Percentiles rank a stretch among this genome's conserved stretches.
Conservation (phyloP, 192 early-diverging fungal species). For the Phycomyces nitens region DNA sequence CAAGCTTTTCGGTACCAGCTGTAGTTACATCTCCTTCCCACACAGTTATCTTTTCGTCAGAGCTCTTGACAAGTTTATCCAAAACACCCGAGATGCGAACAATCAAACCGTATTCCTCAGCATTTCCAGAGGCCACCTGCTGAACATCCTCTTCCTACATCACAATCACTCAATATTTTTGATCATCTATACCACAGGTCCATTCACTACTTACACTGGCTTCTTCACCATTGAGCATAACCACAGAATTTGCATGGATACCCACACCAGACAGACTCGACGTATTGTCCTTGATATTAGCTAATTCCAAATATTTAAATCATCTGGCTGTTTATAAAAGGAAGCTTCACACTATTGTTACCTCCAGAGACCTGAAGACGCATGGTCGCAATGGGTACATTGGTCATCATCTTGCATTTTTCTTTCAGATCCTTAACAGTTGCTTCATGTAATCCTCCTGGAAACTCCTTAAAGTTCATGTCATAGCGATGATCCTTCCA, state of each 20-base stretch:
- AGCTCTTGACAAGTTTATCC: slow-evolving; percentile 20
- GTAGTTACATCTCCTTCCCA: slow-evolving; percentile 31
- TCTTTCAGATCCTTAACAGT: slow-evolving; percentile 74
- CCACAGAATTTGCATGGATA: slow-evolving; percentile 62
- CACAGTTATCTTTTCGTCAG: background rate
- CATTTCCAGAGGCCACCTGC: slow-evolving; percentile 41
- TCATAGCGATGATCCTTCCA: slow-evolving; percentile 18
- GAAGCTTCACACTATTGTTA: slow-evolving; percentile 28
- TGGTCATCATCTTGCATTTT: slow-evolving; percentile 66
- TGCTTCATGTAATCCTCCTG: slow-evolving; percentile 39
- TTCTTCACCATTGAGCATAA: slow-evolving; percentile 71
- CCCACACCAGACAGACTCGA: slow-evolving; percentile 65
- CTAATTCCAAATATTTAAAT: too few species aligned
- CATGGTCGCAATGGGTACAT: slow-evolving; percentile 74
- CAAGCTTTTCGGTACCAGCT: slow-evolving; percentile 25
- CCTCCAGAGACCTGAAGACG: slow-evolving; percentile 73
- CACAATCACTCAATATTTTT: background rate
- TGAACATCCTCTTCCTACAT: slow-evolving; percentile 17
- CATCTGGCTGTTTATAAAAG: too few species aligned
- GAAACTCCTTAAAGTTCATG: slow-evolving; percentile 29
- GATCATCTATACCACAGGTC: background rate
- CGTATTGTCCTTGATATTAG: slow-evolving; percentile 73
- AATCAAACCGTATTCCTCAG: slow-evolving; percentile 51
- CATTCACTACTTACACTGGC: slow-evolving; percentile 42
- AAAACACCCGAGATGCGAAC: slow-evolving; percentile 42